phyloP scores from a whole-genome alignment of 75 land plant genomes.

The Ceratopteris richardii region DNA sequence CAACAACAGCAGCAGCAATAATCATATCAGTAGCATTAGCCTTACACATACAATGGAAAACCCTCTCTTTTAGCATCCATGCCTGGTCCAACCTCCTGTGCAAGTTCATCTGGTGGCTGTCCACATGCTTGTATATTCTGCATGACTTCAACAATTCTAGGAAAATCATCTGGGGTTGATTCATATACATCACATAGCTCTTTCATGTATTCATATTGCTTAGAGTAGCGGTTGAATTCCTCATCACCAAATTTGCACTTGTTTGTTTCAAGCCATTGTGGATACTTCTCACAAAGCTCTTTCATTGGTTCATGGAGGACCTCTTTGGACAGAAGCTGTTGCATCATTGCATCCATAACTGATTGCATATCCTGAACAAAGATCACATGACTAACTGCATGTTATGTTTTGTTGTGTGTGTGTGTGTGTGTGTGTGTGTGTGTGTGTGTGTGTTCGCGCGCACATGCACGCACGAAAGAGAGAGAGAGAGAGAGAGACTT shows the following conservation, averaged over 20 bases:
- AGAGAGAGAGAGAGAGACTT: no score
- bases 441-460: no score
- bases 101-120: constrained; percentile 92
- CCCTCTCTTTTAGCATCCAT: constrained; percentile 64
- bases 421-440: neutral
- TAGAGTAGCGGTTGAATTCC: constrained; percentile 59
- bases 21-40: neutral
- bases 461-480: no score
- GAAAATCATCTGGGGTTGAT: constrained; percentile 64
- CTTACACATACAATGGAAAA: constrained; percentile 51
- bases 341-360: constrained; percentile 93
- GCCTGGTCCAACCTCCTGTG: constrained; percentile 88
- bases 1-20: neutral
- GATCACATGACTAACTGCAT: neutral
- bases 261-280: constrained; percentile 78
- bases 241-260: constrained; percentile 45
- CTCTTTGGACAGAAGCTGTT: constrained; percentile 85
- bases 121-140: constrained; percentile 98
- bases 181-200: constrained; percentile 82
- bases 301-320: constrained; percentile 97
- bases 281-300: constrained; percentile 87
- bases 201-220: constrained; percentile 64
- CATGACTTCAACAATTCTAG: constrained; percentile 84
- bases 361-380: constrained; percentile 80
- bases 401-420: no score